Evolutionary conservation across 2,329 filamentous ascomycete genomes (phyloP), one percentile per base, ranked within the genome.

Genomic region (Sporothrix dimorphospora): DNA sequence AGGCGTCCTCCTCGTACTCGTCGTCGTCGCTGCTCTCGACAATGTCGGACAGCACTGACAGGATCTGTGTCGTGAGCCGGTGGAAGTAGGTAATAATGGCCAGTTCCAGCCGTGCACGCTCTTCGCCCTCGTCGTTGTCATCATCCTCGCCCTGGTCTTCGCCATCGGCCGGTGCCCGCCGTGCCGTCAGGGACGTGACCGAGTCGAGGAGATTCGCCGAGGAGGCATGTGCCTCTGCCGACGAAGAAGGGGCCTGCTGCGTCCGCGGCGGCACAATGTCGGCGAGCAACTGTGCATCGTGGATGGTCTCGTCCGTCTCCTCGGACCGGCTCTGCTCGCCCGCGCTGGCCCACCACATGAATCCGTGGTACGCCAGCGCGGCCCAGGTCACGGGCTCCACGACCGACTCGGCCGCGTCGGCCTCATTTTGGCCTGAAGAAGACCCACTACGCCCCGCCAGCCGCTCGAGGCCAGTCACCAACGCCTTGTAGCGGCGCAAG

Each of bases 331-430:
- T 83, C 79, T 91, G 88, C 81, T 96, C 93, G 72, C 92, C 93
- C 0, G 93, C 92, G 19, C 91, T 93, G 1, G 93, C 92, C 93
- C 93, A 96, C 93, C 93, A 96, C 87, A 95, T 93, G 83, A 95
- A 94, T 30, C 91, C 90, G 71, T 88, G 89, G 81, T 95, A 96
- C 5, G 93, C 93, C 34, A 95, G 86, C 0, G 91, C 89, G 0
- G 91, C 86, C 93, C 90, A 92, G 55, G 86, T 90, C 53, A 87
- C 79, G 1, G 90, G 89, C 77, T 92, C 90, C 38, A 90, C 83
- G 57, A 91, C 83, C 70, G 81, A 80, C 72, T 90, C 88, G 30
- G 86, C 82, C 8, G 82, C 83, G 47, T 88, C 84, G 65, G 86
- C 84, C 11, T 84, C 83, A 21, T 82, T 80, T 40, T 73, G 47